Evolutionary conservation across 2,329 filamentous ascomycete species (phyloP), one percentile per base, ranked within the genome.

Genomic region (Diaporthe helianthi): DNA sequence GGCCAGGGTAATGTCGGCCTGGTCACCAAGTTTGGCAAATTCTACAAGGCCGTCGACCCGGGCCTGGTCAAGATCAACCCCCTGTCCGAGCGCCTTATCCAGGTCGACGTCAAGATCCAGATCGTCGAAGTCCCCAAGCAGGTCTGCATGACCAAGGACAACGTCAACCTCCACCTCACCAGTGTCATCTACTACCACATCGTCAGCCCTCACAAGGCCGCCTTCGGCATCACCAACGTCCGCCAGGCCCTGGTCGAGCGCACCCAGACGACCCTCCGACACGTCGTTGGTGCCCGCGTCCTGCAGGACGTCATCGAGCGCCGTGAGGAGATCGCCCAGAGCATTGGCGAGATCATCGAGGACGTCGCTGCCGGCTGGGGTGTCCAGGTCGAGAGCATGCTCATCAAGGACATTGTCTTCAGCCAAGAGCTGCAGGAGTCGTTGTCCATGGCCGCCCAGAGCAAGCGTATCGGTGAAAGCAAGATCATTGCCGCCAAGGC

Each of bases 131-230:
- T 99, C 29, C 95, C 95, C 22, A 90, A 94, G 82, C 96, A 99
- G 82, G 90, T 95, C 72, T 98, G 96, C 86, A 99, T 99, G 94
- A 99, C 96, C 80, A 98, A 98, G 84, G 96, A 99, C 86, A 99
- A 99, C 77, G 96, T 98, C 73, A 97, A 93, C 54, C 86, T 99
- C 51, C 91, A 94, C 76, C 86, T 99, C 74, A 98, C 94, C 58
- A 97, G 93, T 7, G 96, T 99, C 79, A 98, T 99, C 83, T 99
- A 99, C 87, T 99, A 99, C 85, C 94, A 97, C 86, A 95, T 99
- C 77, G 92, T 91, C 67, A 92, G 92, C 33, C 96, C 96, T 1
- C 95, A 98, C 87, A 98, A 97, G 83, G 94, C 95, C 70, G 95
- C 96, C 71, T 99, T 98, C 79, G 96, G 96, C 74, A 98, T 99